Conservation (phyloP, 257 asterid species). For the Nicotiana obtusifolia region DNA sequence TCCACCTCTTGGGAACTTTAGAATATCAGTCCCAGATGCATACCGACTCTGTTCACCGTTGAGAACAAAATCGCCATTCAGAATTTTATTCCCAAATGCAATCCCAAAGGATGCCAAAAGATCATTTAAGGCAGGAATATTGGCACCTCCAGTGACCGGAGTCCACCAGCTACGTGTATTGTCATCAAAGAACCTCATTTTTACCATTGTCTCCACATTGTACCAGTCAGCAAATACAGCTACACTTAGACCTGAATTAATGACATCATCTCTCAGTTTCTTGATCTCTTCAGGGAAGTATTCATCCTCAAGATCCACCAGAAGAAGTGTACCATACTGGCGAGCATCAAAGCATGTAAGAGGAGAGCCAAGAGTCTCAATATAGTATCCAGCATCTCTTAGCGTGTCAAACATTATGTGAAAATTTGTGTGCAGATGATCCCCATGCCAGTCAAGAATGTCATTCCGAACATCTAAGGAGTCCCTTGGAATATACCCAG, state of each 20-base stretch:
- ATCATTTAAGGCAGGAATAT: slow-evolving; percentile 91
- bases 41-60: slow-evolving; percentile 90
- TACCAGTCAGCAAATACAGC: slow-evolving; percentile 99
- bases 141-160: slow-evolving; percentile 95
- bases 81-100: slow-evolving; percentile 94
- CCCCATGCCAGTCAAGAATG: slow-evolving; percentile 99
- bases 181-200: slow-evolving; percentile 96
- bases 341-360: slow-evolving; percentile 95
- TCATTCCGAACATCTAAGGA: slow-evolving; percentile 96
- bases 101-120: slow-evolving; percentile 91
- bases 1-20: slow-evolving; percentile 89
- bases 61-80: slow-evolving; percentile 88
- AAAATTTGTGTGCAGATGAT: slow-evolving; percentile 93
- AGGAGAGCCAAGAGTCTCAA: slow-evolving; percentile 97
- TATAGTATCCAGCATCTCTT: slow-evolving; percentile 89
- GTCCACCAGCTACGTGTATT: slow-evolving; percentile 99
- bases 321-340: slow-evolving; percentile 83
- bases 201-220: slow-evolving; percentile 92
- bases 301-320: slow-evolving; percentile 98
- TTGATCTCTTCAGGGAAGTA: slow-evolving; percentile 73
- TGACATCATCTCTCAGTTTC: slow-evolving; percentile 77
- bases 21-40: slow-evolving; percentile 94
- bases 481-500: slow-evolving; percentile 97
- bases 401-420: slow-evolving; percentile 94
- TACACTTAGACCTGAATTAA: slow-evolving; percentile 65